Evolutionary conservation across 2,329 filamentous ascomycete species (phyloP).

Genomic region (Ophiosphaerella narmari): DNA sequence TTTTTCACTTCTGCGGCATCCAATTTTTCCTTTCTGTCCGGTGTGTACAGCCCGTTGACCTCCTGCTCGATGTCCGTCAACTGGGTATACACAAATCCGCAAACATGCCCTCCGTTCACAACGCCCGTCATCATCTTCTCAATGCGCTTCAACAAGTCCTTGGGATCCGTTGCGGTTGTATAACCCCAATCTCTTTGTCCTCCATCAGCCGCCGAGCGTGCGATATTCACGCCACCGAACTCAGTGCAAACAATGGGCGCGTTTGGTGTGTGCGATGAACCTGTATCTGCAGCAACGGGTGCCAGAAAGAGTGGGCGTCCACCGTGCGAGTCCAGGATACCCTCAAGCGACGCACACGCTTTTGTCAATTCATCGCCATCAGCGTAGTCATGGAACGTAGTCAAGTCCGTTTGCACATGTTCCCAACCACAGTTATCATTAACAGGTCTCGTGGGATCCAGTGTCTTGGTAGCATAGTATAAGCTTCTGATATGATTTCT

Average conservation of each 20-base stretch:
- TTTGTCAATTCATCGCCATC: conserved; percentile 61
- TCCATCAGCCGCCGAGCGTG: conserved; percentile 50
- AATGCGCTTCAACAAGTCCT: conserved; percentile 63
- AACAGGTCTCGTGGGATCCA: conserved; percentile 67
- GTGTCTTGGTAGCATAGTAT: conserved; percentile 67
- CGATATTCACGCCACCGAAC: conserved; percentile 71
- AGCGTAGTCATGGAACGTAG: conserved; percentile 71
- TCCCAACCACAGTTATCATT: conserved; percentile 77
- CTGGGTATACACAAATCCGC: conserved; percentile 70
- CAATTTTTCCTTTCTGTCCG: conserved; percentile 63
- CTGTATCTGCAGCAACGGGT: conserved; percentile 49
- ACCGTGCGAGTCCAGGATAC: conserved; percentile 60
- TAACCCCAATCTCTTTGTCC: conserved; percentile 65
- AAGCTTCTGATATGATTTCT: conserved; percentile 67
- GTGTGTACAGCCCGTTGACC: conserved; percentile 69
- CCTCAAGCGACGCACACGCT: conserved; percentile 59
- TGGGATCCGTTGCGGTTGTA: conserved; percentile 65
- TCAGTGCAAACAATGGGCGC: conserved; percentile 69
- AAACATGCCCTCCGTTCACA: conserved; percentile 60
- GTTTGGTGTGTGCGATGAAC: conserved; percentile 56
- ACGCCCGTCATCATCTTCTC: conserved; percentile 64
- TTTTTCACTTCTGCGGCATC: conserved; percentile 61
- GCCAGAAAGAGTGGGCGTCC: conserved; percentile 61
- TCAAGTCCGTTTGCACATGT: conserved; percentile 66
- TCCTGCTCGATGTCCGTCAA: conserved; percentile 69